Evolutionary conservation across 2,329 filamentous ascomycete species (phyloP).

Genomic region (Elsinoe arachidis): DNA sequence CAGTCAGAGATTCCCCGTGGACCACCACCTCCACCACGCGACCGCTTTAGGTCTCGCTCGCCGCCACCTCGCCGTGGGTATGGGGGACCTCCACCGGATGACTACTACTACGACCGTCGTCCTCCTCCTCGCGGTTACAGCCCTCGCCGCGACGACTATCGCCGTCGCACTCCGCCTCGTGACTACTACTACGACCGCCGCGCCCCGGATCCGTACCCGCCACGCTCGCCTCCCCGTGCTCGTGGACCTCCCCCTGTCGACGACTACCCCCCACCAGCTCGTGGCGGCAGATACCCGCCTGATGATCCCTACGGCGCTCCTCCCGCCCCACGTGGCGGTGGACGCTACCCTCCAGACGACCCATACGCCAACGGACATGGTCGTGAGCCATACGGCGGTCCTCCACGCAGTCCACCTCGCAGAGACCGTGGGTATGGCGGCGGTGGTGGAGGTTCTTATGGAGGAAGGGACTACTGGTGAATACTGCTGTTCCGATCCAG

Average conservation of each 20-base stretch:
- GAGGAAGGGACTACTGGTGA: slow-evolving; percentile 36
- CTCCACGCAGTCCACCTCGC: slow-evolving; percentile 38
- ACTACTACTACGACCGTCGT: slow-evolving; percentile 68
- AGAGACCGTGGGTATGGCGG: slow-evolving; percentile 21
- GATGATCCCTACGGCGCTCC: slow-evolving; percentile 62
- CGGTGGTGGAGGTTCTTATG: not conserved
- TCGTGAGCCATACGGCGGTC: slow-evolving; percentile 49
- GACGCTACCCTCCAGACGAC: slow-evolving; percentile 46
- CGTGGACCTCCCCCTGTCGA: slow-evolving; percentile 65
- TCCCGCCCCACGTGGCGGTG: slow-evolving; percentile 46
- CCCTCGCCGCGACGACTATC: slow-evolving; percentile 74
- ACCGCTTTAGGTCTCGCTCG: slow-evolving; percentile 72
- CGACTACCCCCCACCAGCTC: slow-evolving; percentile 58
- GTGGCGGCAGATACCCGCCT: slow-evolving; percentile 51
- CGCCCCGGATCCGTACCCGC: slow-evolving; percentile 58
- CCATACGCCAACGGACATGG: slow-evolving; percentile 50
- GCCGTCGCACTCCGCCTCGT: slow-evolving; percentile 66
- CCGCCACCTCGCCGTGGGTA: slow-evolving; percentile 56
- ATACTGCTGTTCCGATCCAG: slow-evolving; percentile 15
- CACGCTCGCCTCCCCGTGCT: slow-evolving; percentile 57
- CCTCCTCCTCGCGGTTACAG: slow-evolving; percentile 75
- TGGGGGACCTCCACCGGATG: slow-evolving; percentile 58
- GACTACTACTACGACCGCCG: slow-evolving; percentile 80
- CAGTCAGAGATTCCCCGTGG: slow-evolving; percentile 61
- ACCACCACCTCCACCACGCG: slow-evolving; percentile 34